Base-by-base conservation (phyloP, 1,284 basidiomycete species). In the Rhodotorula sp. region DNA sequence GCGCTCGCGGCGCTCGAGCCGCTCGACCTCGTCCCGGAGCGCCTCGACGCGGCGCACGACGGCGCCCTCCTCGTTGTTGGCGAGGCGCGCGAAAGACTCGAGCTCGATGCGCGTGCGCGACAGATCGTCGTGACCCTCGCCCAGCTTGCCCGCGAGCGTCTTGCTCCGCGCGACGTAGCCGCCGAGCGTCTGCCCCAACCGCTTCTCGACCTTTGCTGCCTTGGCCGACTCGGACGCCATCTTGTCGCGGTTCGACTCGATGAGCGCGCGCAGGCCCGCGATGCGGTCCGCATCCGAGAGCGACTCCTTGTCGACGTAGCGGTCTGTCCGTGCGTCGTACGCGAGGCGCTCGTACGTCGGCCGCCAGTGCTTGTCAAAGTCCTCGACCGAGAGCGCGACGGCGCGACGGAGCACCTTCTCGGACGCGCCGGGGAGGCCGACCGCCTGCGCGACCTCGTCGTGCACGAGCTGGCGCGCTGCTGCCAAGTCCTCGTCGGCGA, bases 171-270 rank as follows among this genome's bases (percentile, higher is more conserved):
- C 86, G 79, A 92, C 88, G 82, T 99, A 99, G 4, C 97, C 97
- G 54, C 94, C 95, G 12, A 99, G 86, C 34, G 88, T 87, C 74
- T 96, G 88, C 19, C 85, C 87, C 25, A 99, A 87, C 82, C 93
- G 95, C 87, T 96, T 97, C 84, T 99, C 97, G 8, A 86, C 82
- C 83, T 98, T 99, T 54, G 87, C 83, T 0, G 91, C 90, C 78
- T 90, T 91, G 60, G 85, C 86, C 0, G 92, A 92, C 78, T 92
- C 90, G 78, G 87, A 88, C n/a, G 88, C 83, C 89, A 99, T 93
- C 58, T 83, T 82, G n/a, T 89, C 88, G 41, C 89, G 87, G 67
- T 85, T 85, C 55, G 87, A 84, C 17, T 87, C 85, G 65, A 98
- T 84, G 61, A 90, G 82, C 12, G 85, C 80, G 0, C 83, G 80